A percentile compares a stretch with the other conserved stretches of the same genome.
phyloP scores from a whole-genome alignment of 2,329 filamentous ascomycete genomes.

The Colletotrichum lindemuthianum region DNA sequence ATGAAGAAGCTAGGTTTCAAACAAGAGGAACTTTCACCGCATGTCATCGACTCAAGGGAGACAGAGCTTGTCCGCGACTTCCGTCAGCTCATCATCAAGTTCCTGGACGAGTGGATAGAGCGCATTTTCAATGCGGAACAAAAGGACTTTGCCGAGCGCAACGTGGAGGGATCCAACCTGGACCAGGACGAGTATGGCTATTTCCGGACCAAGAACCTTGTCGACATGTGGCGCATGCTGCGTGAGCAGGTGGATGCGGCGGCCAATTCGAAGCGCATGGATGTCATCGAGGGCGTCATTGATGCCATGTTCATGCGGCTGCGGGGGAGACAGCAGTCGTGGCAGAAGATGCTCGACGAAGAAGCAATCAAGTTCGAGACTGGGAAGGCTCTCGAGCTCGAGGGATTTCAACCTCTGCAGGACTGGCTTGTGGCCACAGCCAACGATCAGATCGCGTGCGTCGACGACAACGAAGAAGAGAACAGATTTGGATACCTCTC shows the following conservation, averaged over 20 bases:
- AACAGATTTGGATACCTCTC: conserved; percentile 83
- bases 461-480: conserved; percentile 87
- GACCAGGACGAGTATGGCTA: conserved; percentile 90
- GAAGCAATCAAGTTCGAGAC: conserved; percentile 80
- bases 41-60: conserved; percentile 91
- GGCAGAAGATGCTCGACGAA: conserved; percentile 88
- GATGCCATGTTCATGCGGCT: conserved; percentile 95
- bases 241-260: conserved; percentile 91
- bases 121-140: conserved; percentile 86
- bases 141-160: conserved; percentile 82
- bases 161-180: conserved; percentile 77
- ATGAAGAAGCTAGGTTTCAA: conserved; percentile 90
- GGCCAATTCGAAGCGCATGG: conserved; percentile 82
- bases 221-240: conserved; percentile 98
- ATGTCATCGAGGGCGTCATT: conserved; percentile 94
- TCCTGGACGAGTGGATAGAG: conserved; percentile 97
- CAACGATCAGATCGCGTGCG: conserved; percentile 98
- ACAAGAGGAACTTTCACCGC: conserved; percentile 80
- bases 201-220: conserved; percentile 90
- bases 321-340: conserved; percentile 82
- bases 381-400: conserved; percentile 63
- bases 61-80: conserved; percentile 93
- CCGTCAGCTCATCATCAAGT: conserved; percentile 92
- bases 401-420: conserved; percentile 81
- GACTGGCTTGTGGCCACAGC: conserved; percentile 98